These are phyloP conservation scores for Rhazya stricta DNA, from an alignment of 257 asterid species.

Conservation along the genomic window DNA sequence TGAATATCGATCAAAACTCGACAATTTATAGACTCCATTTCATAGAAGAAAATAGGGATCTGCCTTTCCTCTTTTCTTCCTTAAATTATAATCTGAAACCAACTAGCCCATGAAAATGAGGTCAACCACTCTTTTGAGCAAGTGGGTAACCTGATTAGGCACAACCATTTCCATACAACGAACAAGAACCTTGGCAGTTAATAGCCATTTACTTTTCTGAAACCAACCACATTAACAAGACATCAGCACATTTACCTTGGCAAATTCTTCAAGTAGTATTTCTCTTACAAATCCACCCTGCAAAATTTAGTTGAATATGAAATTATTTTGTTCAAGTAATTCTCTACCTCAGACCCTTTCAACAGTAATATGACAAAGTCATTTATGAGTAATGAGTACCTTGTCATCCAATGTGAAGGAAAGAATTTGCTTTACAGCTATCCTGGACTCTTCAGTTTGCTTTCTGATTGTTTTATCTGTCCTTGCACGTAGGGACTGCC, in stretches of 20 bases:
- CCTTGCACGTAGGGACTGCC: constrained; percentile 84
- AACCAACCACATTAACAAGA: background rate
- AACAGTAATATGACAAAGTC: background rate
- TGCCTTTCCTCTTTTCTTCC: no score
- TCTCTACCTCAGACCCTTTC: background rate
- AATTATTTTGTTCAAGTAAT: constrained; percentile 1
- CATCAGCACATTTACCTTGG: constrained; percentile 46
- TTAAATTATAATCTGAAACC: background rate
- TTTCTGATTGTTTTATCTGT: constrained; percentile 45
- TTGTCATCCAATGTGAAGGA: constrained; percentile 66
- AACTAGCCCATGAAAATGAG: background rate
- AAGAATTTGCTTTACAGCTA: constrained; percentile 55
- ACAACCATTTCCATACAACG: background rate
- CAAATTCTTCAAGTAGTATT: constrained; percentile 70
- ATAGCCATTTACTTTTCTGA: background rate
- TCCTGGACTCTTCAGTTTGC: constrained; percentile 51
- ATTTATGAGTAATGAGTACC: constrained; percentile 40
- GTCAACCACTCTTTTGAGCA: background rate
- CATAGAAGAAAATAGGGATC: background rate
- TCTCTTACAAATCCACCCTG: constrained; percentile 90
- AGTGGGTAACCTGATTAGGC: background rate
- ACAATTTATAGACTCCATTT: background rate
- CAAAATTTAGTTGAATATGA: constrained; percentile 19
- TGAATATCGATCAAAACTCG: background rate
- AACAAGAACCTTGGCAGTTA: background rate